phyloP scores from a whole-genome alignment of 345 rosid genomes.

The Acer campestre region DNA sequence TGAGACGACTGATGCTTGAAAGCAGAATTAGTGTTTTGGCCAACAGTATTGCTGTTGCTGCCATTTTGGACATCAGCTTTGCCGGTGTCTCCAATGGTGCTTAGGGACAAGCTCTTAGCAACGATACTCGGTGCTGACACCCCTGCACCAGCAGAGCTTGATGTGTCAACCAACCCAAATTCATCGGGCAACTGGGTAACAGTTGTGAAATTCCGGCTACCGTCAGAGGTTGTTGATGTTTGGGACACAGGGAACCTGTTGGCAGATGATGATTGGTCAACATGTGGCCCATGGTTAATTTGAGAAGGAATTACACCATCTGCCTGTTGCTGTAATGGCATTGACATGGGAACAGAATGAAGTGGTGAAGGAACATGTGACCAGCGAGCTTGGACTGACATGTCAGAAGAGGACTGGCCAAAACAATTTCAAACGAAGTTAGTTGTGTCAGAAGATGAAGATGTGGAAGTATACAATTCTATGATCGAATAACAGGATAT shows the following conservation, averaged over 20 bases:
- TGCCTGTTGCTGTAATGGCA: constrained; percentile 67
- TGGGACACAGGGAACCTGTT: constrained; percentile 53
- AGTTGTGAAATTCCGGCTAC: constrained; percentile 33
- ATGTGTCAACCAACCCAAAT: constrained; percentile 58
- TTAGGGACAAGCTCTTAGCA: constrained; percentile 41
- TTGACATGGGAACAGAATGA: constrained; percentile 50
- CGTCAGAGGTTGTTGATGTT: constrained; percentile 44
- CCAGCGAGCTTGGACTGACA: constrained; percentile 81
- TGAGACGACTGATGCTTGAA: constrained; percentile 47
- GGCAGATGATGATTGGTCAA: constrained; percentile 49
- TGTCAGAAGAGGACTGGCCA: constrained; percentile 71
- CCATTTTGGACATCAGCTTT: constrained; percentile 32
- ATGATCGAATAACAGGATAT: neutral
- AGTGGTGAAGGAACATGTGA: constrained; percentile 65
- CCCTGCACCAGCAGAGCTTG: constrained; percentile 43
- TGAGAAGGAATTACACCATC: constrained; percentile 57
- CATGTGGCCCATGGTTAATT: constrained; percentile 50
- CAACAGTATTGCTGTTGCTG: constrained; percentile 29
- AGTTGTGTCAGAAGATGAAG: neutral
- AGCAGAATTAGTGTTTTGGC: constrained; percentile 35
- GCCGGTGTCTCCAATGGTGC: constrained; percentile 29
- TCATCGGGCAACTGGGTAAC: constrained; percentile 57
- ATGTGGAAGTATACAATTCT: neutral
- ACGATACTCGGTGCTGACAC: constrained; percentile 36
- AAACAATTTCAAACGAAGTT: constrained; percentile 22